Conservation (phyloP, 768 basidiomycete genomes). For the Kwoniella dendrophila region DNA sequence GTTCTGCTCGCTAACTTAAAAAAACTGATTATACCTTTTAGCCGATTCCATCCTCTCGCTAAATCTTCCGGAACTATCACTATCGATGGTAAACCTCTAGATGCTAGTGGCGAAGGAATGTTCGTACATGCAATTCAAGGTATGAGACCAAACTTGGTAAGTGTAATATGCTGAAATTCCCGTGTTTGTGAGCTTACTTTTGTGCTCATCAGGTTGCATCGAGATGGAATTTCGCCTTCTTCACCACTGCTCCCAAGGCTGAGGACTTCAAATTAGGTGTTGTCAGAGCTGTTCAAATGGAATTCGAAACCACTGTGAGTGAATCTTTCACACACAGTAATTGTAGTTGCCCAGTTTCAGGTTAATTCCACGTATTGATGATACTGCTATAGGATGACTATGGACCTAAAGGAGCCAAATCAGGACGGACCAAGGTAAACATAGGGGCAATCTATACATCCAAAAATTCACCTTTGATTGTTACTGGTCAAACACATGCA, state of each 20-base stretch:
- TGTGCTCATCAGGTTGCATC: conserved; percentile 64
- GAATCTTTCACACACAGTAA: too few species aligned
- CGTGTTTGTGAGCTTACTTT: not conserved
- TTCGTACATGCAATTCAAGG: conserved; percentile 96
- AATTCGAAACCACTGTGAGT: conserved; percentile 74
- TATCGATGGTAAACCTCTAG: conserved; percentile 63
- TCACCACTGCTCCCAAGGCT: conserved; percentile 66
- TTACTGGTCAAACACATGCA: conserved; percentile 46
- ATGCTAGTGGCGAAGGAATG: conserved; percentile 61
- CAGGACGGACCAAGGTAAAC: conserved; percentile 81
- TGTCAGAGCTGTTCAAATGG: conserved; percentile 90
- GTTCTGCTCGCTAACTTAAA: too few species aligned
- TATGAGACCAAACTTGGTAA: conserved; percentile 85
- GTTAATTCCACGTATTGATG: too few species aligned
- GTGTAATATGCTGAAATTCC: conserved; percentile 7
- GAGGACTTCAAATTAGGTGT: conserved; percentile 62
- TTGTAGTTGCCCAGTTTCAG: too few species aligned
- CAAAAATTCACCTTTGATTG: conserved; percentile 30
- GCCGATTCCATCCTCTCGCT: conserved; percentile 81
- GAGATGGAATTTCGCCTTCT: conserved; percentile 93
- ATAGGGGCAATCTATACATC: conserved; percentile 62
- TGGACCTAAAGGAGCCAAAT: conserved; percentile 76
- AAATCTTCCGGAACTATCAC: conserved; percentile 69
- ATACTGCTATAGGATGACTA: conserved; percentile 62
- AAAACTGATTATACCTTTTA: conserved; percentile 22